Evolutionary conservation across 2,329 filamentous ascomycete genomes (phyloP).

Genomic region (Colletotrichum sp.): DNA sequence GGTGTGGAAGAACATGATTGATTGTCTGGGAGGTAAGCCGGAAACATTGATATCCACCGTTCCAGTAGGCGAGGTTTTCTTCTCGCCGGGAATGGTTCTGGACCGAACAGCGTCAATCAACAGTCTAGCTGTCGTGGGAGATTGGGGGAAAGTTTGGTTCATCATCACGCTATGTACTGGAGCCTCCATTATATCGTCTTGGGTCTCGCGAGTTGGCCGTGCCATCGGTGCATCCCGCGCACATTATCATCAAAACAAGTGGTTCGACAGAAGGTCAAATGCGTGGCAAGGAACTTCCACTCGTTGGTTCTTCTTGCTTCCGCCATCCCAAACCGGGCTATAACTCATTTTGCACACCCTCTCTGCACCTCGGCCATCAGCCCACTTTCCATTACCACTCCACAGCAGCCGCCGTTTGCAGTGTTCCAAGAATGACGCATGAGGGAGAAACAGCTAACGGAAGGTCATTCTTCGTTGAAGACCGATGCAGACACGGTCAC

Average conservation of each 20-base stretch:
- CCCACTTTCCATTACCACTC: background rate
- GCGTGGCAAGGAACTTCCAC: background rate
- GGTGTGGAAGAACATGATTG: constrained; percentile 29
- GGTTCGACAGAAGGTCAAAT: background rate
- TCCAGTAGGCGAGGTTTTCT: background rate
- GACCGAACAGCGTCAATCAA: background rate
- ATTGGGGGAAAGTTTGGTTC: background rate
- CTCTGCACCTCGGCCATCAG: background rate
- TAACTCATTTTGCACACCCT: background rate
- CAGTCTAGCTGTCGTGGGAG: background rate
- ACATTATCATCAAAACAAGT: background rate
- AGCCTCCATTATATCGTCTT: background rate
- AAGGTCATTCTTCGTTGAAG: background rate
- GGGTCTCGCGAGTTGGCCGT: background rate
- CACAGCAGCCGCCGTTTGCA: background rate
- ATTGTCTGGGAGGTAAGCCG: background rate
- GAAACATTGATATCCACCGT: background rate
- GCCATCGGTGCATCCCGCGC: background rate
- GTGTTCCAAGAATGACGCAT: background rate
- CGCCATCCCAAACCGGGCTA: background rate
- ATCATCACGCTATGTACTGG: background rate
- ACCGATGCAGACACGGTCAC: background rate
- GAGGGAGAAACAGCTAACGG: background rate
- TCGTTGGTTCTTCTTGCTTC: background rate
- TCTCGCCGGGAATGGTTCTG: background rate